phyloP scores from a whole-genome alignment of 352 stramenopile genomes.

The Phytopythium chamaehyphon region DNA sequence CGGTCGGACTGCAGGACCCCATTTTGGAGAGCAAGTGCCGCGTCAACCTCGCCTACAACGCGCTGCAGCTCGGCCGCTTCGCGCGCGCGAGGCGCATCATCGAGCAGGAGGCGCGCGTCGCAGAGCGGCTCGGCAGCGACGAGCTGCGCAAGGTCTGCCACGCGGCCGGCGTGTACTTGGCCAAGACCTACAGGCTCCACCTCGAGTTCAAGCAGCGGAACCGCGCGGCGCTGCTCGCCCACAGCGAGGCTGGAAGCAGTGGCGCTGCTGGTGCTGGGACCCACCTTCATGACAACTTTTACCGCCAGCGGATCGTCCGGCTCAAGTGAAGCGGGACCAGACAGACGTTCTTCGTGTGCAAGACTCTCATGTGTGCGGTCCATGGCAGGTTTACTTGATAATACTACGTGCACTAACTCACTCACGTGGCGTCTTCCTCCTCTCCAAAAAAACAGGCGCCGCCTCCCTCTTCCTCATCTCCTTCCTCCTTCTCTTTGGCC shows the following conservation, averaged over 20 bases:
- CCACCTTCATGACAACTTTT: slow-evolving; percentile 70
- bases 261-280: slow-evolving; percentile 5
- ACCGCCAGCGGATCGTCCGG: slow-evolving; percentile 70
- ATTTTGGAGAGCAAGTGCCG: slow-evolving; percentile 80
- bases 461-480: slow-evolving; percentile 9
- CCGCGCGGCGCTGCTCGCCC: slow-evolving; percentile 1
- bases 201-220: slow-evolving; percentile 36
- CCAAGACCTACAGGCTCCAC: slow-evolving; percentile 64
- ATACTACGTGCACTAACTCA: background rate
- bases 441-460: slow-evolving; percentile 11
- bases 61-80: slow-evolving; percentile 67
- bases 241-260: too few species aligned
- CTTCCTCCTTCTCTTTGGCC: slow-evolving; percentile 9
- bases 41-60: slow-evolving; percentile 78
- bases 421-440: background rate
- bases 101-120: slow-evolving; percentile 36
- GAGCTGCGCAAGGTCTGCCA: slow-evolving; percentile 61
- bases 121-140: slow-evolving; percentile 37
- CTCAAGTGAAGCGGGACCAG: too few species aligned
- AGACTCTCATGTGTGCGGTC: background rate
- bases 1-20: slow-evolving; percentile 63
- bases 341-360: too few species aligned
- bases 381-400: background rate
- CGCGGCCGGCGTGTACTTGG: slow-evolving; percentile 59
- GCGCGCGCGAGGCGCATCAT: slow-evolving; percentile 49